These are phyloP conservation scores for Basidiobolus meristosporus DNA, from an alignment of 371 early-diverging fungal genomes.

Conservation along the genomic window DNA sequence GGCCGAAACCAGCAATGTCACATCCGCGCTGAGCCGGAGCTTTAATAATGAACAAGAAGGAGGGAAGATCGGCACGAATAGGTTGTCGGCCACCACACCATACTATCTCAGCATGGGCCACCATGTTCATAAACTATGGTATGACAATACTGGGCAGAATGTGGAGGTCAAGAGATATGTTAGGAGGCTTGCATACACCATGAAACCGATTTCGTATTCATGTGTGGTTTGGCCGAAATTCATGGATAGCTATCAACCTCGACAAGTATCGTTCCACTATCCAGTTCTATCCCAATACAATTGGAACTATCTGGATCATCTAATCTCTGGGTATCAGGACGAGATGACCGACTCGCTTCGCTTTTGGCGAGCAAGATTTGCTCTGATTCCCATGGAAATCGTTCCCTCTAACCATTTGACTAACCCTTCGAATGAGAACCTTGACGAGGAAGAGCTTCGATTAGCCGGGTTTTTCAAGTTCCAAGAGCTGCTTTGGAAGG, in stretches of 20 bases:
- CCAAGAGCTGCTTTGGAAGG: slow-evolving; percentile 50
- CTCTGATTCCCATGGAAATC: slow-evolving; percentile 69
- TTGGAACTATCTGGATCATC: slow-evolving; percentile 86
- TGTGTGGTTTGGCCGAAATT: slow-evolving; percentile 81
- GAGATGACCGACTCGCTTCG: slow-evolving; percentile 57
- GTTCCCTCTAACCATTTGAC: slow-evolving; percentile 24
- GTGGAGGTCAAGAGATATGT: slow-evolving; percentile 82
- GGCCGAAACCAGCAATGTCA: slow-evolving; percentile 1
- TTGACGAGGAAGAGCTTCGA: slow-evolving; percentile 84
- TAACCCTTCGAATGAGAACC: slow-evolving; percentile 20
- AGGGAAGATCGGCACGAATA: slow-evolving; percentile 1
- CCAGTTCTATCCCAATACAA: slow-evolving; percentile 54
- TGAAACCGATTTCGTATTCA: slow-evolving; percentile 36
- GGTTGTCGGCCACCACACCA: slow-evolving; percentile 6
- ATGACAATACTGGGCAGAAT: slow-evolving; percentile 47
- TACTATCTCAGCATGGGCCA: slow-evolving; percentile 69
- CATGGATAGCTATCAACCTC: slow-evolving; percentile 26
- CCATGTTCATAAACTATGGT: slow-evolving; percentile 57
- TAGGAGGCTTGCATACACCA: slow-evolving; percentile 36
- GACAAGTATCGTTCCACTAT: slow-evolving; percentile 44
- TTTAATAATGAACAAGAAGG: slow-evolving; percentile 1
- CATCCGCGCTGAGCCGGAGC: background rate
- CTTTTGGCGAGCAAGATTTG: slow-evolving; percentile 79
- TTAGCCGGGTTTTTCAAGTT: slow-evolving; percentile 72
- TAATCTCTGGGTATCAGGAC: slow-evolving; percentile 71